phyloP scores from a whole-genome alignment of 805 yeast species.

The Candida nitratophila region DNA sequence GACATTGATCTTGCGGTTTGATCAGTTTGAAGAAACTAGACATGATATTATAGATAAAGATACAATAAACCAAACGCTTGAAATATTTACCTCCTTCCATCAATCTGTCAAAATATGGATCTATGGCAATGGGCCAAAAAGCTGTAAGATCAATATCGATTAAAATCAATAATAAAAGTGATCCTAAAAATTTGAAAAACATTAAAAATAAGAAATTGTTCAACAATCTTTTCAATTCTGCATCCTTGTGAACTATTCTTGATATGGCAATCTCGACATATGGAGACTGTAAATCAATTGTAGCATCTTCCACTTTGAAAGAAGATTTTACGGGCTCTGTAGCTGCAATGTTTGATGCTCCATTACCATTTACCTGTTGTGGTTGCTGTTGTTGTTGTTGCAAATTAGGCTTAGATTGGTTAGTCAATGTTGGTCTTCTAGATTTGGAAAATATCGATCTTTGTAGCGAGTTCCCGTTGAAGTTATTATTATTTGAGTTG shows the following conservation, averaged over 20 bases:
- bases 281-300: constrained; percentile 33
- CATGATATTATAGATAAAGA: constrained; percentile 23
- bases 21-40: constrained; percentile 23
- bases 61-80: constrained; percentile 14
- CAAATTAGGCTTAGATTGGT: not conserved
- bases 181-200: constrained; percentile 22
- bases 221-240: constrained; percentile 27
- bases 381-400: too few species aligned
- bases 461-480: constrained; percentile 4
- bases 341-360: not conserved
- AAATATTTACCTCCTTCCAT: constrained; percentile 6
- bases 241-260: constrained; percentile 37
- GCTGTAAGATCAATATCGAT: constrained; percentile 6
- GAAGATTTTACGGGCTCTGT: too few species aligned
- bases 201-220: constrained; percentile 22
- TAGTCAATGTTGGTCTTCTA: constrained; percentile 5
- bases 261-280: constrained; percentile 36
- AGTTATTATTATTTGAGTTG: not conserved
- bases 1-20: constrained; percentile 41
- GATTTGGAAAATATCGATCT: constrained; percentile 16
- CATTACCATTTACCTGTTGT: not conserved
- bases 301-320: constrained; percentile 2
- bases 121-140: not conserved
- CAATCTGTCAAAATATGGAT: not conserved
- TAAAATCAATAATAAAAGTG: constrained; percentile 14